These are phyloP conservation scores for Tephrocybe sp. DNA, from an alignment of 768 basidiomycete species.

Conservation along the genomic window DNA sequence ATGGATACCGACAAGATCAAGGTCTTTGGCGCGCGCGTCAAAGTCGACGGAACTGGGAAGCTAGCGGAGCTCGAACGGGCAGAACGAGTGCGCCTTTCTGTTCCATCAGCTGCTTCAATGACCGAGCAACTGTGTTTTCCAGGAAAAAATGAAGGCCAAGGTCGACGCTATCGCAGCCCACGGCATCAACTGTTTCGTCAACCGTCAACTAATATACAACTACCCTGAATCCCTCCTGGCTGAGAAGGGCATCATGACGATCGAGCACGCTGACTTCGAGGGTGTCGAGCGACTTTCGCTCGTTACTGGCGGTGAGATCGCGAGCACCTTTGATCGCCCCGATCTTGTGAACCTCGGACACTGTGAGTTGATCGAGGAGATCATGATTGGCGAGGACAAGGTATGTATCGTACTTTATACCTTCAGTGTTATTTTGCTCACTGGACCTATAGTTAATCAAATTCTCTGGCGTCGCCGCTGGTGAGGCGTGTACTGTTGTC, in stretches of 20 bases:
- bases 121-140: background rate
- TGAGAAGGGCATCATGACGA: constrained; percentile 92
- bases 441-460: constrained; percentile 79
- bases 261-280: constrained; percentile 99
- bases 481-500: constrained; percentile 97
- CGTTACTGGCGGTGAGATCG: constrained; percentile 97
- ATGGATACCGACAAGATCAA: constrained; percentile 99
- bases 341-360: constrained; percentile 90
- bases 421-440: background rate
- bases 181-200: constrained; percentile 97
- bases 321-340: constrained; percentile 91
- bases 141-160: constrained; percentile 99
- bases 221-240: constrained; percentile 96
- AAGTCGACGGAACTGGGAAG: constrained; percentile 95
- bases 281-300: constrained; percentile 95
- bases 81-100: constrained; percentile 60
- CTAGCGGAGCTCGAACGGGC: constrained; percentile 97
- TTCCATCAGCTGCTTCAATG: background rate
- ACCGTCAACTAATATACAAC: constrained; percentile 98
- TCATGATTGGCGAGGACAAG: constrained; percentile 99
- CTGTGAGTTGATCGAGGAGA: constrained; percentile 96
- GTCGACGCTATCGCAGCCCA: constrained; percentile 92
- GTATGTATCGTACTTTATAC: constrained; percentile 37
- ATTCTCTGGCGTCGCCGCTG: constrained; percentile 98
- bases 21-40: constrained; percentile 94